Evolutionary conservation across 768 basidiomycete genomes (phyloP), one percentile per base, ranked within the genome.

Genomic region (Pleurotus salmoneostramineus): DNA sequence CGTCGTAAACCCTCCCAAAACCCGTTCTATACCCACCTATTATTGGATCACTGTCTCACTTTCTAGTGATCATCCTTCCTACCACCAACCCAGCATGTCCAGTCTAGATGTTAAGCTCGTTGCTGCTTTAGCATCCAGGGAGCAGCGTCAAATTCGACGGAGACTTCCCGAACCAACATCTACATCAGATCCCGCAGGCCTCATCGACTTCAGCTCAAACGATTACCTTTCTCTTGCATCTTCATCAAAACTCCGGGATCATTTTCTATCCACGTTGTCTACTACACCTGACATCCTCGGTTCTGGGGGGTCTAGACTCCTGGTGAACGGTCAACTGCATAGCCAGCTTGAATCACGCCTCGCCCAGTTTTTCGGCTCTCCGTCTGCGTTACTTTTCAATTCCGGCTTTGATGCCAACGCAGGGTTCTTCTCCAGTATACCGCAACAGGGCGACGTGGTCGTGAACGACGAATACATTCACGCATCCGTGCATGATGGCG

Each of bases 351-450:
- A 98, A 67, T 71, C 70, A 4, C 83, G 93, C 2, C 76, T 95
- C 6, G 75, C 76, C 3, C 62, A 51, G 1, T 89, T 91, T 68
- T 93, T 95, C 71, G 63, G 69, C 12, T 74, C 82, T 5, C 74
- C 75, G 36, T 75, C 84, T 0, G 91, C 90, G 0, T 76, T 97
- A 6, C 77, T 97, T 4, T 95, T 95, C 81, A 95, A 93, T 70
- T 94, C 91, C 0, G 95, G 95, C 0, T 95, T 88, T 69, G 95
- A 96, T 70, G 93, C 94, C 6, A 98, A 96, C 67, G 88, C 87
- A 2, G 89, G 88, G 0, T 84, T 96, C 70, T 95, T 95, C 74
- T 77, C 90, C 0, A 82, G 83, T 46, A 71, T 97, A 0, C 95
- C 95, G 0, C 91, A 91, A 59, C 68, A 76, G 0, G 85, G 85